Evolutionary conservation across 2,329 filamentous ascomycete genomes (phyloP).

Genomic region (Phoma sp.): DNA sequence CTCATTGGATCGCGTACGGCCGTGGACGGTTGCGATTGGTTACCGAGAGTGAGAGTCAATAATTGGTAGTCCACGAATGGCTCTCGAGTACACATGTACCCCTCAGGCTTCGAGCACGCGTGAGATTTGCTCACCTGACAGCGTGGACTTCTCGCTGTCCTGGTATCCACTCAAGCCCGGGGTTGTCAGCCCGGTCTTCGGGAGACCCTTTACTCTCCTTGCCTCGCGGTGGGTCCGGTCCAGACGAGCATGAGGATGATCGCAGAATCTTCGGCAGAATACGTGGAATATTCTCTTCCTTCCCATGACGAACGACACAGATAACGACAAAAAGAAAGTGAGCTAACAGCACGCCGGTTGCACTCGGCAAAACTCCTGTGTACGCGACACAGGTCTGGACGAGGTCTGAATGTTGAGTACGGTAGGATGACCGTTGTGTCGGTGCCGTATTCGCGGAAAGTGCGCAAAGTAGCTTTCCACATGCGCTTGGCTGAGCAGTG

Average conservation of each 20-base stretch:
- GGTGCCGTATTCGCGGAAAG: slow-evolving; percentile 22
- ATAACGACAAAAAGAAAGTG: slow-evolving; percentile 1
- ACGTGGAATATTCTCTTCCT: not conserved
- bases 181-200: slow-evolving; percentile 24
- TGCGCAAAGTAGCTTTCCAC: slow-evolving; percentile 20
- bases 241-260: not conserved
- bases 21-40: slow-evolving; percentile 33
- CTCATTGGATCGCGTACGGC: slow-evolving; percentile 22
- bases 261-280: slow-evolving; percentile 9
- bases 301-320: not conserved
- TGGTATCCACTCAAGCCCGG: slow-evolving; percentile 12
- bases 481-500: slow-evolving; percentile 26
- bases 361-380: slow-evolving; percentile 21
- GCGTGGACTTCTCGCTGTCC: slow-evolving; percentile 26
- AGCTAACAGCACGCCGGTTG: slow-evolving; percentile 18
- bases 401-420: slow-evolving; percentile 30
- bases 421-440: slow-evolving; percentile 23
- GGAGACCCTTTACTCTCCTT: slow-evolving; percentile 18
- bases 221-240: slow-evolving; percentile 15
- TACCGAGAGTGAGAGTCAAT: slow-evolving; percentile 45
- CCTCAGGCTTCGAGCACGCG: slow-evolving; percentile 25
- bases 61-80: slow-evolving; percentile 45
- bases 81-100: slow-evolving; percentile 38
- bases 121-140: slow-evolving; percentile 43
- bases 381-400: slow-evolving; percentile 25